These are phyloP conservation scores for Dichotomopilus funicola DNA, from an alignment of 2,329 filamentous ascomycete genomes.

Conservation along the genomic window DNA sequence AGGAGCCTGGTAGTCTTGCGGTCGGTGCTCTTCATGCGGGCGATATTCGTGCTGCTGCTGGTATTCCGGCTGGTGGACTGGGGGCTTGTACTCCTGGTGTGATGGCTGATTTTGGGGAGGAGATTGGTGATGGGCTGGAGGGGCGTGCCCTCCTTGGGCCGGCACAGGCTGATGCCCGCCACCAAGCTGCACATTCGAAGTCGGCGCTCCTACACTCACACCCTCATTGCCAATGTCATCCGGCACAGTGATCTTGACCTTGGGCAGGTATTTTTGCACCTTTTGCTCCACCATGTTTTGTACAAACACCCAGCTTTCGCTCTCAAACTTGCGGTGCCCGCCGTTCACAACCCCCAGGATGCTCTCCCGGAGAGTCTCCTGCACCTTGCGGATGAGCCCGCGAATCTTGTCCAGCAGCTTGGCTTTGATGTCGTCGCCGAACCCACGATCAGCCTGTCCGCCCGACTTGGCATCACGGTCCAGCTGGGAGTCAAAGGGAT, in stretches of 20 bases:
- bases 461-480: constrained; percentile 29
- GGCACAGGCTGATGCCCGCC: constrained; percentile 26
- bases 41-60: constrained; percentile 16
- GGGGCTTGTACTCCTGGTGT: constrained; percentile 22
- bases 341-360: constrained; percentile 40
- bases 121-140: constrained; percentile 12
- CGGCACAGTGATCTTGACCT: constrained; percentile 39
- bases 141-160: background rate
- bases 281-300: constrained; percentile 40
- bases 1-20: constrained; percentile 14
- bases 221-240: constrained; percentile 43
- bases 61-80: constrained; percentile 21
- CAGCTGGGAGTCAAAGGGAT: constrained; percentile 40
- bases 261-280: constrained; percentile 40
- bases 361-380: constrained; percentile 39
- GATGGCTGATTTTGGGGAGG: constrained; percentile 17
- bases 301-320: constrained; percentile 40
- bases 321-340: constrained; percentile 42
- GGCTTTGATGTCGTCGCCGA: constrained; percentile 38
- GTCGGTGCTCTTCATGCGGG: constrained; percentile 15
- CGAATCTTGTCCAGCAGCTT: constrained; percentile 41
- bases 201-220: constrained; percentile 37
- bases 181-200: constrained; percentile 27
- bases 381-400: constrained; percentile 38
- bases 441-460: constrained; percentile 31